These are phyloP conservation scores for Aspergillus mulundensis DNA, from an alignment of 495 filamentous ascomycete genomes.

Conservation along the genomic window DNA sequence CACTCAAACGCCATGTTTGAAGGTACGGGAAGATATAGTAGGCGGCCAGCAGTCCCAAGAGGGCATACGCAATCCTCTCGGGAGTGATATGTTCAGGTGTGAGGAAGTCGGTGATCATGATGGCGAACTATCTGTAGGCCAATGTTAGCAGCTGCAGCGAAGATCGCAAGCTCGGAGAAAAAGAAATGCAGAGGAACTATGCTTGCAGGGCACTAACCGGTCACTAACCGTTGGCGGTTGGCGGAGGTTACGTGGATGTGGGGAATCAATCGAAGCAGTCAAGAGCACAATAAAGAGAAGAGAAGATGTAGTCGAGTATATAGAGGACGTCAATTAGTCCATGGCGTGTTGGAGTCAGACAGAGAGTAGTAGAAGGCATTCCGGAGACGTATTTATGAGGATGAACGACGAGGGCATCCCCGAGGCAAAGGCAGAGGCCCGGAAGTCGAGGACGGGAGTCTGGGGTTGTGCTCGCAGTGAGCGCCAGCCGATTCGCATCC, in stretches of 20 bases:
- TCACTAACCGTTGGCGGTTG: neutral
- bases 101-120: conserved; percentile 3
- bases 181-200: neutral
- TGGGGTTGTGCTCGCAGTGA: conserved; percentile 15
- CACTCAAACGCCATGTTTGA: conserved; percentile 55
- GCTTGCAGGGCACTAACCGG: neutral
- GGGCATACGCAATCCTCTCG: conserved; percentile 56
- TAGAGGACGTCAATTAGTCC: neutral
- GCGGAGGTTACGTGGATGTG: neutral
- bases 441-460: conserved; percentile 32
- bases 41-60: conserved; percentile 47
- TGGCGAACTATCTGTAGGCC: neutral
- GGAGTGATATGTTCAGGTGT: conserved; percentile 38
- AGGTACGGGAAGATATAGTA: conserved; percentile 73
- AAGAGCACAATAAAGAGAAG: neutral
- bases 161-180: neutral
- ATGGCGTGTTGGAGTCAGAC: conserved; percentile 2
- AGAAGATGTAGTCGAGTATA: neutral
- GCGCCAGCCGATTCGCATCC: conserved; percentile 17
- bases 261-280: neutral
- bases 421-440: conserved; percentile 27
- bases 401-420: conserved; percentile 13
- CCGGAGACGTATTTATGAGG: conserved; percentile 16
- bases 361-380: neutral
- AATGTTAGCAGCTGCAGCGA: neutral